Base-by-base conservation (phyloP, 2,329 filamentous ascomycete species). In the Sporothrix schenckii region DNA sequence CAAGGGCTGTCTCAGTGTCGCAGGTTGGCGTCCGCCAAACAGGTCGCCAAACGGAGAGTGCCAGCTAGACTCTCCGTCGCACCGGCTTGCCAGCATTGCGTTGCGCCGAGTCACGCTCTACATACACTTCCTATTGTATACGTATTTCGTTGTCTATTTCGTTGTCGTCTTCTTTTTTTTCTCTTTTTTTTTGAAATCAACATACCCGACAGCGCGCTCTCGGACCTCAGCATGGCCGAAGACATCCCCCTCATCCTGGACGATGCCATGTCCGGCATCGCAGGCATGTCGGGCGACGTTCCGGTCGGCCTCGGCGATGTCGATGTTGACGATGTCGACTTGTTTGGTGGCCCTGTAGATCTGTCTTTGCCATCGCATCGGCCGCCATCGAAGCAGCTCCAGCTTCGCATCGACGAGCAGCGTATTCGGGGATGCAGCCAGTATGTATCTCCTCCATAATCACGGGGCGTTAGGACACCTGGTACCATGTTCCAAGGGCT, bases 341-440 rank as follows among this genome's bases (percentile, higher is more conserved):
- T 87, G 72, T 84, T 80, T 63, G 79, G 79, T 13, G 79, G 78
- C 66, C 74, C 78, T 41, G 78, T 80, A 63, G 72, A 83, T 60
- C 80, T 91, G 19, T 81, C 85, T 14, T 80, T 89, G 27, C 80
- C 86, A 30, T 75, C 83, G 10, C 79, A 83, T 7, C 79, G 83
- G 4, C 71, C 72, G 1, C 83, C 85, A 14, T 84, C 87, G 69
- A 92, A 91, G 78, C 88, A 90, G 70, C 84, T 97, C 24, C 85
- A 88, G 47, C 87, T 90, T 76, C 87, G 92, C 70, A 80, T 97
- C 50, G 91, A 95, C 78, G 91, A 96, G 76, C 83, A 95, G 75
- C 88, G 91, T 74, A 83, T 86, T 71, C 87, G 87, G 71, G 93
- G 93, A 19, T 95, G 92, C 78, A 92, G 90, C 83, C 91, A 93